Percentiles rank a stretch among this genome's conserved stretches.
Evolutionary conservation across 1,284 basidiomycete species (phyloP).

Genomic region (Mrakiaceae sp.): DNA sequence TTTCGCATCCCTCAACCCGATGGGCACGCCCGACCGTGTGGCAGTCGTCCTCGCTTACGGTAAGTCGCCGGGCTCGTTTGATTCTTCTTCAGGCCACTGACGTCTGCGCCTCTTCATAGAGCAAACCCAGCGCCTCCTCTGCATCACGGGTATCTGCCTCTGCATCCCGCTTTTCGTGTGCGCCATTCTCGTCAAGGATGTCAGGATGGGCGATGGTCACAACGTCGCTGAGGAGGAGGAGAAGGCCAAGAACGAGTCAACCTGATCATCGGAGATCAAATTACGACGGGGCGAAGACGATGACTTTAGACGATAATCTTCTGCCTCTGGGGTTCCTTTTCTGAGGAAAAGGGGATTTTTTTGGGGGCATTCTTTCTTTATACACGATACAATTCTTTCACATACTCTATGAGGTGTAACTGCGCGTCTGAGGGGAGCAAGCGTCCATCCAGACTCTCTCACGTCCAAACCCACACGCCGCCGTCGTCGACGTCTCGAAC

Average conservation of each 20-base stretch:
- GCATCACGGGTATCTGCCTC: conserved; percentile 30
- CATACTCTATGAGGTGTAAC: too few relatives aligned
- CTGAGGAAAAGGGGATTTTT: too few relatives aligned
- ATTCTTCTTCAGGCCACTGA: not conserved
- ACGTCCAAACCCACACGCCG: not conserved
- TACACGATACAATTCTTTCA: too few relatives aligned
- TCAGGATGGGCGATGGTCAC: conserved; percentile 27
- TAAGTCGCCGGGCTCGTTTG: not conserved
- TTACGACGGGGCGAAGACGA: too few relatives aligned
- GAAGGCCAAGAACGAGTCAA: not conserved
- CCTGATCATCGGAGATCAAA: not conserved
- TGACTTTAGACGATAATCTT: too few relatives aligned
- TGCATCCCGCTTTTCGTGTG: conserved; percentile 23
- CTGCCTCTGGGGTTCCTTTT: too few relatives aligned
- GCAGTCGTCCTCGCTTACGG: conserved; percentile 27
- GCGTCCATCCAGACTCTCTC: not conserved
- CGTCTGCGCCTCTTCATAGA: not conserved
- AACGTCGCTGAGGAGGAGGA: conserved; percentile 25
- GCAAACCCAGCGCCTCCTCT: conserved; percentile 28
- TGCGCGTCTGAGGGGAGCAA: too few relatives aligned
- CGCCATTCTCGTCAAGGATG: conserved; percentile 24
- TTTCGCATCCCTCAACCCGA: conserved; percentile 27
- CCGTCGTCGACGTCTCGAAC: not conserved
- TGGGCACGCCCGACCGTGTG: conserved; percentile 30
- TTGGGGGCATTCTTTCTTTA: too few relatives aligned